These are phyloP conservation scores for Acanthamoeba sp. DNA, from an alignment of 208 protist species.

Conservation along the genomic window DNA sequence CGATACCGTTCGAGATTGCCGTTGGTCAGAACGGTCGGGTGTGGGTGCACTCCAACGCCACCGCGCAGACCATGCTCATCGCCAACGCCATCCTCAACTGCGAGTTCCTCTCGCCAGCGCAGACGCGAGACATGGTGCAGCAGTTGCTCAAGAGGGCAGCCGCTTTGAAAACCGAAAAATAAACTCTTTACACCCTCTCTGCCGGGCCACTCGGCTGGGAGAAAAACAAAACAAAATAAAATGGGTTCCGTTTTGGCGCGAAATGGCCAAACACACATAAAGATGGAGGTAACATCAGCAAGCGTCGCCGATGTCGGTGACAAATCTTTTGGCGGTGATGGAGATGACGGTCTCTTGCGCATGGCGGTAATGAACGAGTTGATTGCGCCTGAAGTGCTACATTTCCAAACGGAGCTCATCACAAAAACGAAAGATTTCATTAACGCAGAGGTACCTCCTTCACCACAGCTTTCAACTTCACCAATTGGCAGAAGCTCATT, in stretches of 20 bases:
- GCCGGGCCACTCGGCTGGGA: too few species aligned
- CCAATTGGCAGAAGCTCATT: too few species aligned
- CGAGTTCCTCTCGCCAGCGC: slow-evolving; percentile 79
- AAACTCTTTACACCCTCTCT: not conserved
- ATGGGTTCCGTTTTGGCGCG: not conserved
- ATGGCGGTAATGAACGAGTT: not conserved
- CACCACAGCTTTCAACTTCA: too few species aligned
- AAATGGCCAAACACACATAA: not conserved
- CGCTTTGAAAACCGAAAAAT: not conserved
- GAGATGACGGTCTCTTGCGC: not conserved
- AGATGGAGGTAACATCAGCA: not conserved
- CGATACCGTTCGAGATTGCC: slow-evolving; percentile 88
- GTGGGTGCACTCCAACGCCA: slow-evolving; percentile 86
- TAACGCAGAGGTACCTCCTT: not conserved
- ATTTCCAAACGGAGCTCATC: slow-evolving; percentile 5
- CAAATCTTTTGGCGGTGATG: not conserved
- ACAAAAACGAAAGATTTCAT: slow-evolving; percentile 25
- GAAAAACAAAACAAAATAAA: not conserved
- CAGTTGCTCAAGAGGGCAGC: slow-evolving; percentile 54
- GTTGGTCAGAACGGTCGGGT: slow-evolving; percentile 90
- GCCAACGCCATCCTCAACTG: slow-evolving; percentile 86
- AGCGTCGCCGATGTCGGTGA: not conserved
- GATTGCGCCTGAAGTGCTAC: slow-evolving; percentile 3
- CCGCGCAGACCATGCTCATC: slow-evolving; percentile 83
- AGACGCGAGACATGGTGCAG: slow-evolving; percentile 77